Conservation (phyloP, 2,329 filamentous ascomycete genomes). For the Phyllosticta capitalensis region DNA sequence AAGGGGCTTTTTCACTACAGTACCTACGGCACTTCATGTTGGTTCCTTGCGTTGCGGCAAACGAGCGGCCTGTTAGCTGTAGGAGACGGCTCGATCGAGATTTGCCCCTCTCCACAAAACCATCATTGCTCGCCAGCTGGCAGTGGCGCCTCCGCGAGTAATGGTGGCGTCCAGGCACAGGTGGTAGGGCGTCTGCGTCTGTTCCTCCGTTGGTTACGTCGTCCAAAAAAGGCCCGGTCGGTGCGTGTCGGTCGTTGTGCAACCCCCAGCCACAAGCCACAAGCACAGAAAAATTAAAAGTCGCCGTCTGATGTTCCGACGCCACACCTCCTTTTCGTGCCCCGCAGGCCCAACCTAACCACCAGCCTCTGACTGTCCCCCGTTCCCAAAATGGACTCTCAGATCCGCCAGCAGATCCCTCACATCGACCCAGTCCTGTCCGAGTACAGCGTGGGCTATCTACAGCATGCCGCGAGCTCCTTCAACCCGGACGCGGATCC, state of each 20-base stretch:
- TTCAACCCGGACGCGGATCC: conserved; percentile 66
- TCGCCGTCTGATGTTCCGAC: neutral
- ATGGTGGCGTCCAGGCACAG: neutral
- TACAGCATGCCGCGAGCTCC: conserved; percentile 82
- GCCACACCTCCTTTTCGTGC: neutral
- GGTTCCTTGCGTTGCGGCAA: no score
- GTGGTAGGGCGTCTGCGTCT: neutral
- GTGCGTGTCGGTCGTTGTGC: no score
- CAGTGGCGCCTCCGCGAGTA: neutral
- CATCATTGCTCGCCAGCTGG: neutral
- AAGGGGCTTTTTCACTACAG: neutral
- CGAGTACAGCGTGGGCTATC: conserved; percentile 88
- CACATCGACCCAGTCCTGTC: conserved; percentile 82
- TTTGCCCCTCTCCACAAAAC: neutral
- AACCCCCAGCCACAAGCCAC: neutral
- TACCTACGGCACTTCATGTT: no score
- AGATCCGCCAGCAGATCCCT: conserved; percentile 75
- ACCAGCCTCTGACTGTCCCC: conserved; percentile 14
- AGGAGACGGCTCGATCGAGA: neutral
- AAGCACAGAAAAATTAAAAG: neutral
- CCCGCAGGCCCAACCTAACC: neutral
- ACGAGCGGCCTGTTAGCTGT: no score
- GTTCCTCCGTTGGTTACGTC: neutral
- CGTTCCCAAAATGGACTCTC: conserved; percentile 60
- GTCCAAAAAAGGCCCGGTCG: neutral